These are phyloP conservation scores for Linum tenue DNA, from an alignment of 345 rosid species.

Conservation along the genomic window DNA sequence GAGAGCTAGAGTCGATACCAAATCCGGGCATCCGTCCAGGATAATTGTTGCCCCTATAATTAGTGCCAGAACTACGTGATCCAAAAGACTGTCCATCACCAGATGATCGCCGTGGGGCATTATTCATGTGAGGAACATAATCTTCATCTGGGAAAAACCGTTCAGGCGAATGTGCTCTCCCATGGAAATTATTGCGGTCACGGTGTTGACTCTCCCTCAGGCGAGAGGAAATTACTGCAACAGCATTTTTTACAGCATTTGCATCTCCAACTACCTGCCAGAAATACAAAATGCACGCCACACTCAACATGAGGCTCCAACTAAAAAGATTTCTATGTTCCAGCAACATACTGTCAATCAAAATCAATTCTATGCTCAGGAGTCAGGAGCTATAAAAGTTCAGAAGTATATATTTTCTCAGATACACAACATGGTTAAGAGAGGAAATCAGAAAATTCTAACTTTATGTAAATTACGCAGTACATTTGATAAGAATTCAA, in stretches of 20 bases:
- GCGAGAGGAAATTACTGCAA: conserved; percentile 65
- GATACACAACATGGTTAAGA: not conserved
- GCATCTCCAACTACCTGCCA: conserved; percentile 78
- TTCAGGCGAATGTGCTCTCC: conserved; percentile 71
- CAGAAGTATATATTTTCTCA: not conserved
- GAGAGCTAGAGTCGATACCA: conserved; percentile 35
- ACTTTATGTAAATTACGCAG: not conserved
- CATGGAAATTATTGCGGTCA: conserved; percentile 73
- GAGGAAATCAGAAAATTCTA: not conserved
- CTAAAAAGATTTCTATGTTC: not conserved
- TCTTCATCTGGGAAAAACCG: conserved; percentile 67
- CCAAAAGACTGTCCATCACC: conserved; percentile 44
- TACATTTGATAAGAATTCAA: not conserved
- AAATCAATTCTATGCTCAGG: not conserved
- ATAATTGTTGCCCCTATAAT: conserved; percentile 46
- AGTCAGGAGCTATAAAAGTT: not conserved
- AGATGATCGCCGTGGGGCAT: conserved; percentile 43
- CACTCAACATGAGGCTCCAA: not conserved
- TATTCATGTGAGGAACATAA: conserved; percentile 46
- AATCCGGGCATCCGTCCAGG: conserved; percentile 47
- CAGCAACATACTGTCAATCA: not conserved
- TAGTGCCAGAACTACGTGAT: conserved; percentile 39
- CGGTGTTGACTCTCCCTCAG: conserved; percentile 97
- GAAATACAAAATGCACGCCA: conserved; percentile 9
- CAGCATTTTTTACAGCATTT: conserved; percentile 70